Conservation (phyloP, 2,329 filamentous ascomycete species). For the Monosporascus sp. region DNA sequence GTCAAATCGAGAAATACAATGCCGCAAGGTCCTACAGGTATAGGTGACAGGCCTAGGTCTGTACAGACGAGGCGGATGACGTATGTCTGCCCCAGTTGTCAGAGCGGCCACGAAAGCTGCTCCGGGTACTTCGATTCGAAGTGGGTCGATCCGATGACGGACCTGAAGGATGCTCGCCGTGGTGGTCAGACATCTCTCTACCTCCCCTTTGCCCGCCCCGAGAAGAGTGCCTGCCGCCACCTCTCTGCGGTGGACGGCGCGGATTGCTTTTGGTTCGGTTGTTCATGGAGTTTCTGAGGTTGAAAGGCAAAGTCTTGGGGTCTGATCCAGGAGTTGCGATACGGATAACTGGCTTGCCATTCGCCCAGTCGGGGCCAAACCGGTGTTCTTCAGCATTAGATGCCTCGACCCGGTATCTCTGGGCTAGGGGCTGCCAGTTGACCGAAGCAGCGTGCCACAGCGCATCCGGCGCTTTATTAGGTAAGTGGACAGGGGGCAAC, state of each 20-base stretch:
- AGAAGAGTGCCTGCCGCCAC: conserved; percentile 10
- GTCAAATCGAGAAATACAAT: background rate
- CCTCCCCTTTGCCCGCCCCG: conserved; percentile 14
- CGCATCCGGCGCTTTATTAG: conserved; percentile 53
- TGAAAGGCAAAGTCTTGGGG: conserved; percentile 29
- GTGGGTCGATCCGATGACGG: conserved; percentile 6
- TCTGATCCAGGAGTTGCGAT: conserved; percentile 36
- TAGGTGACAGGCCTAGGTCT: conserved; percentile 4
- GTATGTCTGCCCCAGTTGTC: conserved; percentile 11
- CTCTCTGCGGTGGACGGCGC: conserved; percentile 13
- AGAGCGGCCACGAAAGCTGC: conserved; percentile 9
- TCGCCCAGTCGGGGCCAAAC: conserved; percentile 33
- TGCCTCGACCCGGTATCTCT: conserved; percentile 43
- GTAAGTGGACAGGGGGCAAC: conserved; percentile 64
- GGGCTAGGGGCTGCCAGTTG: conserved; percentile 49
- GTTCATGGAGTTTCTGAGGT: conserved; percentile 10
- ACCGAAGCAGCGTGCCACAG: conserved; percentile 57
- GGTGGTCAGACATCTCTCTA: conserved; percentile 11
- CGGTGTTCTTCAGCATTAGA: conserved; percentile 39
- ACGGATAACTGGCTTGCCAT: conserved; percentile 36
- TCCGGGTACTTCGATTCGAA: conserved; percentile 10
- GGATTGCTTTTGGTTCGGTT: conserved; percentile 17
- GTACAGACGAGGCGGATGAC: conserved; percentile 8
- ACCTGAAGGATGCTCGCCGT: conserved; percentile 5
- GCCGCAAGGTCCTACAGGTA: background rate